Conservation (phyloP, 2,329 filamentous ascomycete species). For the Beauveria sp. region DNA sequence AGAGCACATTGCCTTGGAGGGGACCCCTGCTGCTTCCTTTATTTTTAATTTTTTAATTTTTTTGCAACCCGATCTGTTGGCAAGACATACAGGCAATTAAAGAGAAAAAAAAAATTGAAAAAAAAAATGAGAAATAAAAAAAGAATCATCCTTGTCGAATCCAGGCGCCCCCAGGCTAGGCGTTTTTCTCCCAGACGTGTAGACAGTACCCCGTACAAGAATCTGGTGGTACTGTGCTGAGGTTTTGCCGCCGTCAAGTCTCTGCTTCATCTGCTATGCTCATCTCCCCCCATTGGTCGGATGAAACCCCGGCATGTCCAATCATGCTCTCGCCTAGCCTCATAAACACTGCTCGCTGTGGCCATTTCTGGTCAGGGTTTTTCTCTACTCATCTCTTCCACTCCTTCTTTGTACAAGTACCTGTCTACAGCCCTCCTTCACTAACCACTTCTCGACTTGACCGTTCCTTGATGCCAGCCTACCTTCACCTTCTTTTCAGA, state of each 20-base stretch:
- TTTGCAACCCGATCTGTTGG: slow-evolving; percentile 9
- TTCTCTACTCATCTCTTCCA: slow-evolving; percentile 4
- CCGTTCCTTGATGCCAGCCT: slow-evolving; percentile 6
- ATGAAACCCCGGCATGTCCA: slow-evolving; percentile 24
- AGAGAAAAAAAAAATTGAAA: not conserved
- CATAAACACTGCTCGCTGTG: slow-evolving; percentile 21
- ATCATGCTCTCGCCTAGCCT: slow-evolving; percentile 24
- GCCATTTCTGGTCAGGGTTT: slow-evolving; percentile 12
- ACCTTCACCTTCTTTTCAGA: slow-evolving; percentile 2
- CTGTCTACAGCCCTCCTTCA: slow-evolving; percentile 7
- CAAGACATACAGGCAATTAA: slow-evolving; percentile 1
- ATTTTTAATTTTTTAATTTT: not conserved
- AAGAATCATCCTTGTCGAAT: not conserved
- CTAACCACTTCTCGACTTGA: slow-evolving; percentile 5
- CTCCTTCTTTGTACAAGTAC: slow-evolving; percentile 9
- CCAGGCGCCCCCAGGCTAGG: not conserved
- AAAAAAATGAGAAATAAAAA: not conserved
- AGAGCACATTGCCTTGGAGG: not conserved
- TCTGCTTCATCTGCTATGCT: slow-evolving; percentile 27
- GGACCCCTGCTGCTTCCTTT: not conserved
- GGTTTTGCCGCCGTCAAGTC: slow-evolving; percentile 24
- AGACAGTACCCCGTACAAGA: slow-evolving; percentile 7
- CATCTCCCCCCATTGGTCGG: slow-evolving; percentile 28
- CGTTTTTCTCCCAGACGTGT: slow-evolving; percentile 3
- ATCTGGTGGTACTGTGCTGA: slow-evolving; percentile 16